phyloP scores from a whole-genome alignment of 768 basidiomycete genomes.

The Russula emetica region DNA sequence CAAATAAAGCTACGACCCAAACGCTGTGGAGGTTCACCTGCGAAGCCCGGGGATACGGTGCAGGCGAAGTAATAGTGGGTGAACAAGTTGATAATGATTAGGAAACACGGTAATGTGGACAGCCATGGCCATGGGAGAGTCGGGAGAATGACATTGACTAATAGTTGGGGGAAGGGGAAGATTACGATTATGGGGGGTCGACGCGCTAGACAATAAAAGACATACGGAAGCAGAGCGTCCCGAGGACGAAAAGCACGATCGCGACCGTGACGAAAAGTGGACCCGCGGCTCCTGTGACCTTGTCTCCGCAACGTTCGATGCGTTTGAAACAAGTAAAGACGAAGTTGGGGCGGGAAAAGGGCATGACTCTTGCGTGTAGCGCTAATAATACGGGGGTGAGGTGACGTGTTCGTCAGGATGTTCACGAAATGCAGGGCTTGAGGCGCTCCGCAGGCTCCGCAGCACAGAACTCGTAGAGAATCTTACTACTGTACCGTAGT shows the following conservation, averaged over 20 bases:
- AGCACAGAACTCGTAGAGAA: not conserved
- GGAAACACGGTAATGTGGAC: conserved; percentile 61
- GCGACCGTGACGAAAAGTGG: conserved; percentile 88
- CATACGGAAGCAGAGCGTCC: conserved; percentile 79
- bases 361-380: conserved; percentile 12
- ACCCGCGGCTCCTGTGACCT: conserved; percentile 84
- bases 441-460: conserved; percentile 8
- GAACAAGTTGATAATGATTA: conserved; percentile 73
- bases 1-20: conserved; percentile 48
- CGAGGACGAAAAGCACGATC: conserved; percentile 60
- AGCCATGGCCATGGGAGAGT: conserved; percentile 55
- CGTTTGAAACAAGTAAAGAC: conserved; percentile 60
- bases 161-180: not conserved
- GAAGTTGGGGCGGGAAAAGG: conserved; percentile 10
- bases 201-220: conserved; percentile 23
- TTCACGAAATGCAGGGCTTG: not conserved
- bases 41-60: conserved; percentile 74
- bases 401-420: not conserved
- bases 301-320: conserved; percentile 71
- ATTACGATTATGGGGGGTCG: not conserved
- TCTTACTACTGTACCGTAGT: not conserved
- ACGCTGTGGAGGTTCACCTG: conserved; percentile 50
- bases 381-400: not conserved
- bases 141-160: conserved; percentile 79
- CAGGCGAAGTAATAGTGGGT: conserved; percentile 84